Evolutionary conservation across 2,329 filamentous ascomycete species (phyloP).

Genomic region (Bertia moriformis): DNA sequence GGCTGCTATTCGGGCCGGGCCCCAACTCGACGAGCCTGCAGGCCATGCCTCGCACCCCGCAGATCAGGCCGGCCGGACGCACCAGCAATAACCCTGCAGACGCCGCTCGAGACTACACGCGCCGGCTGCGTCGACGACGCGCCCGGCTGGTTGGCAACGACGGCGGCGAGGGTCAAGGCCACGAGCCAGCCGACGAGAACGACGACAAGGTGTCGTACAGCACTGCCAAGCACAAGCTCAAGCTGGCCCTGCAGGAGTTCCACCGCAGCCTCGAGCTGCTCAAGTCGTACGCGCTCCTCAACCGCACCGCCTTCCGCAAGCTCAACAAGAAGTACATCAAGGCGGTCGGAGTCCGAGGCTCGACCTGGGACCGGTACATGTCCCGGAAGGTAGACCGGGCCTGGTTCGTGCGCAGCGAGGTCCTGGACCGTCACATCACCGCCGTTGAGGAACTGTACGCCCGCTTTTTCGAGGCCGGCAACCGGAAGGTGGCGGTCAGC

Average conservation of each 20-base stretch:
- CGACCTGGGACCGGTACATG: slow-evolving; percentile 69
- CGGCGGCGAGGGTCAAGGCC: background rate
- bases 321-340: slow-evolving; percentile 99
- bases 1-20: no score
- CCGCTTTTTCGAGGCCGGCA: slow-evolving; percentile 84
- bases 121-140: no score
- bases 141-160: slow-evolving; percentile 15
- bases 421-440: slow-evolving; percentile 66
- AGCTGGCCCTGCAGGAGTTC: slow-evolving; percentile 79
- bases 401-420: slow-evolving; percentile 81
- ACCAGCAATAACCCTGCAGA: slow-evolving; percentile 9
- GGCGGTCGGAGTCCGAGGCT: slow-evolving; percentile 50
- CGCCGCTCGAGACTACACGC: slow-evolving; percentile 31
- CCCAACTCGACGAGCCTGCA: background rate
- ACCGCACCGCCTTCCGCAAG: slow-evolving; percentile 86
- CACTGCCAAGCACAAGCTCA: slow-evolving; percentile 79
- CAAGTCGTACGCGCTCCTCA: slow-evolving; percentile 80
- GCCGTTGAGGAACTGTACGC: slow-evolving; percentile 84
- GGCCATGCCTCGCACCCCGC: background rate
- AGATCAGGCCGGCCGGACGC: background rate
- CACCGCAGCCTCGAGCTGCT: slow-evolving; percentile 83
- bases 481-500: slow-evolving; percentile 76
- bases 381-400: slow-evolving; percentile 79
- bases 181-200: no score
- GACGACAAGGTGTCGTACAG: slow-evolving; percentile 63